phyloP scores from a whole-genome alignment of 1,139 yeast species.

The Yamadazyma oceani region DNA sequence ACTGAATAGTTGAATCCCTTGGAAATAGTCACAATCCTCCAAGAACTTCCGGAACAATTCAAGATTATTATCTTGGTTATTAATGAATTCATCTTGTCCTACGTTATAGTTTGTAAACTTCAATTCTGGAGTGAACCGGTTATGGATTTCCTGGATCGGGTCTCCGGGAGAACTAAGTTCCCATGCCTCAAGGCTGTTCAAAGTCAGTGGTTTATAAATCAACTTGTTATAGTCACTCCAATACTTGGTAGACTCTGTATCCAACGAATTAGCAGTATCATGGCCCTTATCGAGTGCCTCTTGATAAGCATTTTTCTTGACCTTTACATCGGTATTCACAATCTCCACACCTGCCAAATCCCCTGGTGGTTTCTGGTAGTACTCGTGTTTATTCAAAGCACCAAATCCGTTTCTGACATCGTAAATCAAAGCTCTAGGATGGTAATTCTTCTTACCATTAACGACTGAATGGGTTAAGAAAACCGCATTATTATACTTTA shows the following conservation, averaged over 20 bases:
- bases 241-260: constrained; percentile 46
- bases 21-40: constrained; percentile 76
- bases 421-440: constrained; percentile 79
- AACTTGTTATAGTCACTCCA: constrained; percentile 86
- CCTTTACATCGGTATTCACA: constrained; percentile 15
- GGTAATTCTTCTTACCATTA: constrained; percentile 56
- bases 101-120: constrained; percentile 26
- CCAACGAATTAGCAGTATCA: constrained; percentile 28
- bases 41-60: constrained; percentile 56
- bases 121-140: constrained; percentile 30
- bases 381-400: constrained; percentile 54
- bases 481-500: constrained; percentile 31
- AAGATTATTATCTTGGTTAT: constrained; percentile 38
- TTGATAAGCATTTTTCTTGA: constrained; percentile 58
- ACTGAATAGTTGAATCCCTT: constrained; percentile 66
- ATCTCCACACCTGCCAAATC: constrained; percentile 13
- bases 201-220: constrained; percentile 61
- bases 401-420: constrained; percentile 73
- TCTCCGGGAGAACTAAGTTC: constrained; percentile 21
- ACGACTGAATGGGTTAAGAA: constrained; percentile 35
- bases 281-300: constrained; percentile 54
- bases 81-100: constrained; percentile 33
- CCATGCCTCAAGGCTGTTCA: constrained; percentile 59
- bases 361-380: constrained; percentile 25
- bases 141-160: constrained; percentile 19